phyloP scores from a whole-genome alignment of 441 rosid genomes.

The Hura crepitans region DNA sequence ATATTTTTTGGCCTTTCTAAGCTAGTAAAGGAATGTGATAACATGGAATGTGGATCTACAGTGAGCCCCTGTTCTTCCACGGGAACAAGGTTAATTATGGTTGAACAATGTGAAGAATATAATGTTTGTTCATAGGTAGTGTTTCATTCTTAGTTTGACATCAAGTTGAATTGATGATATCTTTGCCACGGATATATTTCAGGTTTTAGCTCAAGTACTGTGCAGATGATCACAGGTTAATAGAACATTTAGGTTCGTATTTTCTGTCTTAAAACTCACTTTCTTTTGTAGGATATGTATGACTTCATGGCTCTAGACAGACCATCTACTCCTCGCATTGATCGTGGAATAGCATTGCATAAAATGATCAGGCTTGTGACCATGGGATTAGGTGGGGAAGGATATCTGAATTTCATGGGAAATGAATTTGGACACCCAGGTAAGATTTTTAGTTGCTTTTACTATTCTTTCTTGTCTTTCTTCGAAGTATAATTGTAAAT shows the following conservation, averaged over 20 bases:
- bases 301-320: constrained; percentile 91
- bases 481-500: constrained; percentile 8
- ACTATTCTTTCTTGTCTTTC: constrained; percentile 11
- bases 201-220: background rate
- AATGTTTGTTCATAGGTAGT: background rate
- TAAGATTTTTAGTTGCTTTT: constrained; percentile 27
- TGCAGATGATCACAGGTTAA: background rate
- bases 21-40: too few relatives aligned
- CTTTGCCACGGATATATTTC: background rate
- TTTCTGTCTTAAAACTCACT: constrained; percentile 13
- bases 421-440: constrained; percentile 99
- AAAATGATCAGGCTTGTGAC: constrained; percentile 96
- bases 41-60: too few relatives aligned
- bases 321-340: constrained; percentile 76
- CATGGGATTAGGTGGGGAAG: constrained; percentile 98
- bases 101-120: background rate
- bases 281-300: constrained; percentile 82
- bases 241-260: background rate
- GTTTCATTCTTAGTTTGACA: too few relatives aligned
- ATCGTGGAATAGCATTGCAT: constrained; percentile 97
- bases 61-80: too few relatives aligned
- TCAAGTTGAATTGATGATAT: too few relatives aligned
- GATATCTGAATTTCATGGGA: constrained; percentile 98
- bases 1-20: too few relatives aligned
- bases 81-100: too few relatives aligned